A percentile compares a stretch with the other conserved stretches of the same genome.
These are phyloP conservation scores for Erucastrum elatum DNA, from an alignment of 345 rosid genomes.

Conservation along the genomic window DNA sequence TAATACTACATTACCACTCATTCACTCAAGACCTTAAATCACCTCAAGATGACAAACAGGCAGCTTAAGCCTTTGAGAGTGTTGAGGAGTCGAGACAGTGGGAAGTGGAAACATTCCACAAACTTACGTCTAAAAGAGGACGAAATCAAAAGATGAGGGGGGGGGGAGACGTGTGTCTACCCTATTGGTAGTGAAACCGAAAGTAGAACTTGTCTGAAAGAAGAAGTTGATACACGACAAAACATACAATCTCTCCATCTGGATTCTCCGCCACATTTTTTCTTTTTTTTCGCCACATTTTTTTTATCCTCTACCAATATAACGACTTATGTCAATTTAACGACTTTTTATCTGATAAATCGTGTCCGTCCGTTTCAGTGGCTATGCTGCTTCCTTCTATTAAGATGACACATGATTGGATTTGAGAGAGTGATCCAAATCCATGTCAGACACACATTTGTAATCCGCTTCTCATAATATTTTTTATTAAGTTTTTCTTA, in stretches of 20 bases:
- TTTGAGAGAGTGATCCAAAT: conserved; percentile 30
- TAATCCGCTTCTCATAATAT: conserved; percentile 29
- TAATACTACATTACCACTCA: too few species aligned
- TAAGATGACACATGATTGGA: conserved; percentile 23
- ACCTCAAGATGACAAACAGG: background rate
- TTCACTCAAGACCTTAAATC: background rate
- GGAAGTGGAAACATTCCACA: too few species aligned
- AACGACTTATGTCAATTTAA: conserved; percentile 11
- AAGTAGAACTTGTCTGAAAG: background rate
- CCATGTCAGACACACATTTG: conserved; percentile 37
- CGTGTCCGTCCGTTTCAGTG: conserved; percentile 34
- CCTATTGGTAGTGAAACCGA: conserved; percentile 15
- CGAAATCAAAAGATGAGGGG: background rate
- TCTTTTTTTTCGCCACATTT: too few species aligned
- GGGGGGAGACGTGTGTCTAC: background rate
- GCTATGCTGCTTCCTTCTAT: conserved; percentile 35
- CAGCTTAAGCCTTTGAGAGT: conserved; percentile 13
- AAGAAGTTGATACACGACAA: background rate
- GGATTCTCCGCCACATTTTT: conserved; percentile 40
- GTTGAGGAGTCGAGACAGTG: conserved; percentile 10
- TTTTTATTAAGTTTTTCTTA: background rate
- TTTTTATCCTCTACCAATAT: conserved; percentile 8
- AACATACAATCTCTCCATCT: background rate
- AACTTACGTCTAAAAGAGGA: background rate
- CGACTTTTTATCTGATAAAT: conserved; percentile 30